Conservation (phyloP, 331 rosid genomes). For the Rosa hybrid region DNA sequence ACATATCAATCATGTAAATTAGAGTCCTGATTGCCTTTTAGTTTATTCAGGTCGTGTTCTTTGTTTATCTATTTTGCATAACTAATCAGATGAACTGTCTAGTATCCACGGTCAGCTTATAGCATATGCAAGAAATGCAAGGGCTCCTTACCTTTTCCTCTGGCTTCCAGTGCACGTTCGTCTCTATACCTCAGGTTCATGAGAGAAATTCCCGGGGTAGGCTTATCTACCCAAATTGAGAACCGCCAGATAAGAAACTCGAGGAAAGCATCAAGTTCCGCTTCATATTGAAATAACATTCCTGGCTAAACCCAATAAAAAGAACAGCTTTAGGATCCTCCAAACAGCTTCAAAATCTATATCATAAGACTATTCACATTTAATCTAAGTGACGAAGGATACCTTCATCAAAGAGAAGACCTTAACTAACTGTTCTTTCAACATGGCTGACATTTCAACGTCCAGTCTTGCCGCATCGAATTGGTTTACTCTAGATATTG, state of each 20-base stretch:
- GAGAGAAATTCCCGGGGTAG: conserved; percentile 94
- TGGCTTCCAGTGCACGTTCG: conserved; percentile 71
- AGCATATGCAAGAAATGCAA: conserved; percentile 20
- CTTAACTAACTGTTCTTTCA: conserved; percentile 94
- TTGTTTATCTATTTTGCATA: not conserved
- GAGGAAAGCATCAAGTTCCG: conserved; percentile 98
- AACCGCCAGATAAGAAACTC: conserved; percentile 99
- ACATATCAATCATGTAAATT: not conserved
- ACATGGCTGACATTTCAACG: conserved; percentile 97
- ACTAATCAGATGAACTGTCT: conserved; percentile 7
- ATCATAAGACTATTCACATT: conserved; percentile 7
- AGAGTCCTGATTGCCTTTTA: not conserved
- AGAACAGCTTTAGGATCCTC: conserved; percentile 34
- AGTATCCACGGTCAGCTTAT: conserved; percentile 6
- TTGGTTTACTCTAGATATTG: conserved; percentile 98
- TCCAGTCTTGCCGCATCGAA: conserved; percentile 94
- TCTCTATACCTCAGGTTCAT: conserved; percentile 97
- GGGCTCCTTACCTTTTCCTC: conserved; percentile 69
- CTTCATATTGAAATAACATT: conserved; percentile 99
- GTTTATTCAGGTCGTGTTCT: not conserved
- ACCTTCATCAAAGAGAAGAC: conserved; percentile 97
- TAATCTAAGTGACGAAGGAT: conserved; percentile 18
- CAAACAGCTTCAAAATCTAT: conserved; percentile 15
- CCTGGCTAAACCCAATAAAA: conserved; percentile 94
- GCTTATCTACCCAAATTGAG: conserved; percentile 99